Evolutionary conservation across 1,139 yeast species (phyloP), one percentile per base, ranked within the genome.

Genomic region (Scheffersomyces segobiensis): DNA sequence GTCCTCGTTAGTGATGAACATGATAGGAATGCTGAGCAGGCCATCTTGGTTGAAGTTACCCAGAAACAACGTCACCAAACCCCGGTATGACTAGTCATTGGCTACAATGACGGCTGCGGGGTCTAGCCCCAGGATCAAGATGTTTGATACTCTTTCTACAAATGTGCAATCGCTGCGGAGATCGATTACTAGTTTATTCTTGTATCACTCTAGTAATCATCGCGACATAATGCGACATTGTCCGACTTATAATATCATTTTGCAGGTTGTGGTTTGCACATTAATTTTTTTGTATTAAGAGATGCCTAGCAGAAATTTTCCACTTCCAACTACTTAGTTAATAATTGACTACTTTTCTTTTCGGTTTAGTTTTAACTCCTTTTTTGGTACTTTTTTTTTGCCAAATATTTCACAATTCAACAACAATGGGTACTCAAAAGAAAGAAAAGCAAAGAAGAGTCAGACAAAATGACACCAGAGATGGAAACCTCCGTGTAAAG

Each of bases 401-500:
- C 42, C 42, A 32, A 32, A 32, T 24, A 24, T 6, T 12, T 8
- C 17, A 32, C 42, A 32, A 10, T 32, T 10, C 17, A 32, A 14
- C 42, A 32, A 61, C 58, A 65, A 93, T 95, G 99, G 98, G 98
- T 71, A 89, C 93, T 49, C 93, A 86, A 61, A 95, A 95, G 83
- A 95, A 92, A 70, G 98, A 93, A 76, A 91, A 90, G 73, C 84
- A 82, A 68, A 88, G 98, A 81, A 85, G 97, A 72, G 82, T 82
- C 62, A 89, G 96, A 70, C 91, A 93, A 73, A 88, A 88, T 58
- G 92, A 89, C 68, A 82, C 87, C 68, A 85, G 91, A 71, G 97
- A 90, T 73, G 98, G 97, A 49, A 93, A 95, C 71, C 84, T 95
- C 61, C 88, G 97, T 62, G 96, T 92, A 56, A 95, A 95, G 75